A percentile compares a stretch with the other conserved stretches of the same genome.
phyloP scores from a whole-genome alignment of 2,329 filamentous ascomycete species.

The Scolecobasidium constrictum region DNA sequence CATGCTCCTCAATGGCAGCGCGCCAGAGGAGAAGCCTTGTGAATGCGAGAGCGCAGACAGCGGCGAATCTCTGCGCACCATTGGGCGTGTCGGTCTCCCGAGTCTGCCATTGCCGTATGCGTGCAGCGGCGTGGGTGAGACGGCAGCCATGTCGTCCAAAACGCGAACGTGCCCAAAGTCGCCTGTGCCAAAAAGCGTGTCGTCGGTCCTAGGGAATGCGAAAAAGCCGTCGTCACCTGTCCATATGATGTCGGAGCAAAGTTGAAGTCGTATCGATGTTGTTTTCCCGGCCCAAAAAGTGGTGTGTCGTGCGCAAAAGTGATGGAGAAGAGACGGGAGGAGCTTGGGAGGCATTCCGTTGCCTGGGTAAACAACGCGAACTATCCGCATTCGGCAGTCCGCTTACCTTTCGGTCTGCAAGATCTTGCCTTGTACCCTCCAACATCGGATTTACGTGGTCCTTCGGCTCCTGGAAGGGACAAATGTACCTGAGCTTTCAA shows the following conservation, averaged over 20 bases:
- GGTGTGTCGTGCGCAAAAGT: not conserved
- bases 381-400: no score
- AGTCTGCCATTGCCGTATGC: slow-evolving; percentile 25
- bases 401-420: no score
- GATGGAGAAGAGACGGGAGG: not conserved
- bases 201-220: not conserved
- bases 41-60: slow-evolving; percentile 32
- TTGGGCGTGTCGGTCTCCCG: slow-evolving; percentile 19
- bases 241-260: not conserved
- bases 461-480: no score
- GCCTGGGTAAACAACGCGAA: not conserved
- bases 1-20: slow-evolving; percentile 33
- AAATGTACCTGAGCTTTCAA: no score
- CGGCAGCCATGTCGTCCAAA: slow-evolving; percentile 23
- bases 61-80: slow-evolving; percentile 25
- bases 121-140: slow-evolving; percentile 28
- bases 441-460: no score
- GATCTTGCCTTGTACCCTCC: no score
- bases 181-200: not conserved
- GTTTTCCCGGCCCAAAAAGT: not conserved
- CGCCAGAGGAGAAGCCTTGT: slow-evolving; percentile 25
- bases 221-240: not conserved
- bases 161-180: not conserved
- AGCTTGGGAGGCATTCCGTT: not conserved
- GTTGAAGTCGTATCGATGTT: not conserved